A percentile compares a stretch with the other conserved stretches of the same genome.
Evolutionary conservation across 768 basidiomycete genomes (phyloP).

Genomic region (Lactarius psammicola): DNA sequence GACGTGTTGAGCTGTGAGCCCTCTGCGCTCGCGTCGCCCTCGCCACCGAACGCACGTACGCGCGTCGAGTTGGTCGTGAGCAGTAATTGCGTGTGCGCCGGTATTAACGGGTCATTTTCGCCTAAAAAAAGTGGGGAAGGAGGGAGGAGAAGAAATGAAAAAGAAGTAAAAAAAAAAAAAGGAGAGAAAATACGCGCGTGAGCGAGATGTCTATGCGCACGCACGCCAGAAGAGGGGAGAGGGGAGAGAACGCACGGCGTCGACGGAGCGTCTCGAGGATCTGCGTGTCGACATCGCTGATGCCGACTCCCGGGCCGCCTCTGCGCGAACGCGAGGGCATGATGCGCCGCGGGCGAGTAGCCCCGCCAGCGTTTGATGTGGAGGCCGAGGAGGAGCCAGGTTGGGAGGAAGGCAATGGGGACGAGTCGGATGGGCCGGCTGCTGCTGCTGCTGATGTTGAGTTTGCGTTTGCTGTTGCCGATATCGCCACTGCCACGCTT

Average conservation of each 20-base stretch:
- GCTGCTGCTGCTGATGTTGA: slow-evolving; percentile 1
- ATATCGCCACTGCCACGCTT: background rate
- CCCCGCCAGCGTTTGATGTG: slow-evolving; percentile 3
- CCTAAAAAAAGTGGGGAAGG: slow-evolving; percentile 46
- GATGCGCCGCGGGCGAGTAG: slow-evolving; percentile 67
- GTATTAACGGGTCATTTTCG: slow-evolving; percentile 71
- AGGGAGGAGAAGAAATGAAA: background rate
- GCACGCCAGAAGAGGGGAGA: background rate
- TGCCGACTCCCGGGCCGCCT: slow-evolving; percentile 78
- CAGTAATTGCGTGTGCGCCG: slow-evolving; percentile 60
- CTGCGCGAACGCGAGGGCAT: slow-evolving; percentile 78
- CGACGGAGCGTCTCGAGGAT: slow-evolving; percentile 79
- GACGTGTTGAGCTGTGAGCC: slow-evolving; percentile 50
- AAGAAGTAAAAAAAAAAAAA: background rate
- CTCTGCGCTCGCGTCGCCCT: slow-evolving; percentile 37
- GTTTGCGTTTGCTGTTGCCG: background rate
- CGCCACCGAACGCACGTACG: slow-evolving; percentile 42
- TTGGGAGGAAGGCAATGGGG: slow-evolving; percentile 6
- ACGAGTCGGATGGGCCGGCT: background rate
- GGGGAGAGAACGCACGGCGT: slow-evolving; percentile 54
- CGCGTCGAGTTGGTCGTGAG: slow-evolving; percentile 69
- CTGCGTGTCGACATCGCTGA: slow-evolving; percentile 75
- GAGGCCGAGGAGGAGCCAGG: slow-evolving; percentile 17
- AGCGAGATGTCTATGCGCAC: background rate
- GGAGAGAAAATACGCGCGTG: background rate